These are phyloP conservation scores for Neurospora sp. DNA, from an alignment of 495 filamentous ascomycete genomes.

Conservation along the genomic window DNA sequence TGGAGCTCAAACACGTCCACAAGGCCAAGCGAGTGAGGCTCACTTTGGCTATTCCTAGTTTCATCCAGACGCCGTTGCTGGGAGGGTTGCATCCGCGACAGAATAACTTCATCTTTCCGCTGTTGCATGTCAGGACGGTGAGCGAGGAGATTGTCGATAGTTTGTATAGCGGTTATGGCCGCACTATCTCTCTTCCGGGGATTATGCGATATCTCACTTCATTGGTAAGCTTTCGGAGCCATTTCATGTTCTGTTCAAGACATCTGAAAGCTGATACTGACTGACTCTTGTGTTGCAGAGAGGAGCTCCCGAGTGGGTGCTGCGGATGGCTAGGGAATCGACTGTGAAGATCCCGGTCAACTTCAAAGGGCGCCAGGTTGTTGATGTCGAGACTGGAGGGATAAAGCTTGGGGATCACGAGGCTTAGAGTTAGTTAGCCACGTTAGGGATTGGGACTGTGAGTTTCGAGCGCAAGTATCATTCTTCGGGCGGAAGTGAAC, in stretches of 20 bases:
- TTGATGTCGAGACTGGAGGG: neutral
- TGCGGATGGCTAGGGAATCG: neutral
- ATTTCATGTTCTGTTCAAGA: neutral
- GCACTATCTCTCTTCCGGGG: slow-evolving; percentile 22
- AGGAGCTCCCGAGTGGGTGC: neutral
- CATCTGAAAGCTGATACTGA: neutral
- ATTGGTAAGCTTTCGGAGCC: slow-evolving; percentile 16
- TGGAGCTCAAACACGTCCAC: slow-evolving; percentile 16
- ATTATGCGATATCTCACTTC: slow-evolving; percentile 24
- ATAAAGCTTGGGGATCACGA: neutral
- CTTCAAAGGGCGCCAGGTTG: neutral
- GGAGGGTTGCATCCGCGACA: slow-evolving; percentile 16
- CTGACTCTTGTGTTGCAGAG: neutral
- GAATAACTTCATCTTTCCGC: slow-evolving; percentile 22
- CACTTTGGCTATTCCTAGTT: slow-evolving; percentile 22
- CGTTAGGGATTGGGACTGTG: no score
- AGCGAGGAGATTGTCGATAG: slow-evolving; percentile 24
- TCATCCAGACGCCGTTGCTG: slow-evolving; percentile 27
- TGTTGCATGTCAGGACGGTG: slow-evolving; percentile 29
- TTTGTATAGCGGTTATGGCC: slow-evolving; percentile 24
- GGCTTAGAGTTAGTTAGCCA: neutral
- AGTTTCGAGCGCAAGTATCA: no score
- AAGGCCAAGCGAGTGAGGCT: slow-evolving; percentile 22
- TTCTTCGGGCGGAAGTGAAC: no score
- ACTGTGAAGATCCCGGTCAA: neutral